Evolutionary conservation across 2,329 filamentous ascomycete genomes (phyloP), one percentile per base, ranked within the genome.

Genomic region (Penicillium sp.): DNA sequence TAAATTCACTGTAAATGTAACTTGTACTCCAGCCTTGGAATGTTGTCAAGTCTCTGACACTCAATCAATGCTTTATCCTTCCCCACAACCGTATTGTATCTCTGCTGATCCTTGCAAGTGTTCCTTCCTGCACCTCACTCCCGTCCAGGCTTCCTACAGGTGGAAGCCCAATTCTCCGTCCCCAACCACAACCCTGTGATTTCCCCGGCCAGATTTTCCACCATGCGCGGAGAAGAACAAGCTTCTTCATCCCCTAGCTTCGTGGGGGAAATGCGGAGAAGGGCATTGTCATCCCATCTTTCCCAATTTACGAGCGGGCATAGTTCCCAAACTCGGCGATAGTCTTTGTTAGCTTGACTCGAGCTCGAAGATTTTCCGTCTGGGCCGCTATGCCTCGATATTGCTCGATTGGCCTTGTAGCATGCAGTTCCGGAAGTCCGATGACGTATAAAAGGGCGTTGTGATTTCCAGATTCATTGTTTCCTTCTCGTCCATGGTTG

Each of bases 81-180:
- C 16, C n/a, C 39, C 39, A 42, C 37, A 42, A 39, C 21, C 33
- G 23, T 11, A 50, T 19, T n/a, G 35, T 39, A 19, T 19, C n/a
- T 4, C 14, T 16, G 31, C 35, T 42, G 39, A 42, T 23, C 19
- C 39, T 23, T 31, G 9, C 25, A 29, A 25, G 27, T 29, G 21
- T 37, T 14, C 4, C 14, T 21, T 45, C 35, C 23, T 43, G 27
- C 35, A 33, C 25, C 48, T n/a, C 47, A 51, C 8, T 7, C 23
- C 26, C 13, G 25, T 19, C 3, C n/a, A 16, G 11, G 9, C 27
- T 31, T 60, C 57, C 64, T 4, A 68, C 56, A 68, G 66, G 66
- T 68, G 66, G 65, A 68, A 63, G 61, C 29, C 21, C 26, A 61
- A 62, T 66, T 64, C 43, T 64, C 62, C 62, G 58, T 56, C 37